Evolutionary conservation across 805 yeast species (phyloP).

Genomic region (Yarrowia sp.): DNA sequence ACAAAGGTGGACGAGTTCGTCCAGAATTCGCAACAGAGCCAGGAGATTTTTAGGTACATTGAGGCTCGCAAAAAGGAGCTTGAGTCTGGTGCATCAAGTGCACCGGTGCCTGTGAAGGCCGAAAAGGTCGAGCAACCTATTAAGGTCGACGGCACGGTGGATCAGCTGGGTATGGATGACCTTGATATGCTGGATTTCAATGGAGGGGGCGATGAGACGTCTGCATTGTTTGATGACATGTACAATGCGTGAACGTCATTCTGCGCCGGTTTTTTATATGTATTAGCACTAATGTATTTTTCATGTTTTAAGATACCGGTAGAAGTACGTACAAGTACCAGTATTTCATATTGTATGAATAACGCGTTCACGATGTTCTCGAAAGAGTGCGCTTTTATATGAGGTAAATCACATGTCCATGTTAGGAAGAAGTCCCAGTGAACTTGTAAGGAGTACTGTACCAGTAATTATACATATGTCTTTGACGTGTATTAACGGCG

Average conservation of each 20-base stretch:
- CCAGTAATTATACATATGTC: no score
- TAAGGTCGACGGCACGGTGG: slow-evolving; percentile 9
- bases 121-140: slow-evolving; percentile 1
- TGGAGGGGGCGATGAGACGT: slow-evolving; percentile 31
- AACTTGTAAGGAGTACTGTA: no score
- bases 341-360: no score
- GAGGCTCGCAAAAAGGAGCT: slow-evolving; percentile 26
- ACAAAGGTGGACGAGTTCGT: slow-evolving; percentile 38
- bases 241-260: slow-evolving; percentile 30
- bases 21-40: slow-evolving; percentile 28
- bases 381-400: not conserved
- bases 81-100: not conserved
- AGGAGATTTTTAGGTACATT: slow-evolving; percentile 24
- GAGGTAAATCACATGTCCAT: slow-evolving; percentile 15
- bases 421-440: no score
- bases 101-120: not conserved
- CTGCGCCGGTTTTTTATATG: not conserved
- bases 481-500: no score
- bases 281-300: slow-evolving; percentile 18
- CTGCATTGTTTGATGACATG: slow-evolving; percentile 40
- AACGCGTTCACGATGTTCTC: no score
- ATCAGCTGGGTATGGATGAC: slow-evolving; percentile 32
- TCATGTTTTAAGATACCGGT: not conserved
- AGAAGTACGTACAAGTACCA: no score
- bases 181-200: slow-evolving; percentile 52